Evolutionary conservation across 78 protist species (phyloP).

Genomic region (Blattamonas nauphoetae): DNA sequence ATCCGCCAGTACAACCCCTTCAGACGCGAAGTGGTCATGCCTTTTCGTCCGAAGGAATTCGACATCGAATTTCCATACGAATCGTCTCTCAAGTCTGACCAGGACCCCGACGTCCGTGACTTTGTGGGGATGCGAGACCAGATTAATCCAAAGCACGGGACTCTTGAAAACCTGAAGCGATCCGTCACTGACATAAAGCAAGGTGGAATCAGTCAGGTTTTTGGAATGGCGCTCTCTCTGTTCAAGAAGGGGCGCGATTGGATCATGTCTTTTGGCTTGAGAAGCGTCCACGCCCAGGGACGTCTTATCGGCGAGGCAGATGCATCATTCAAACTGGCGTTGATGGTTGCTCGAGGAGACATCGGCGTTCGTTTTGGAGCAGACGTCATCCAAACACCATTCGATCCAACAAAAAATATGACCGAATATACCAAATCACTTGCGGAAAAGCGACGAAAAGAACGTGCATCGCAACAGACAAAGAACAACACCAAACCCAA

Average conservation of each 20-base stretch:
- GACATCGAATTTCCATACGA: background rate
- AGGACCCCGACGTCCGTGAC: background rate
- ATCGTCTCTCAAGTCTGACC: background rate
- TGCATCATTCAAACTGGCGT: background rate
- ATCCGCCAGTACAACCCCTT: background rate
- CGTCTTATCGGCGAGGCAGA: background rate
- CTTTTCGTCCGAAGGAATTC: background rate
- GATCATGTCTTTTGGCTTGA: background rate
- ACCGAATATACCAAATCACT: no score
- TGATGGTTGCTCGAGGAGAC: background rate
- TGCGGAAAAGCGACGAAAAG: no score
- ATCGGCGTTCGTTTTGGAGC: background rate
- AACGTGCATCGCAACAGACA: no score
- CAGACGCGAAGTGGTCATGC: background rate
- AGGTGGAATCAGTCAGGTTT: no score
- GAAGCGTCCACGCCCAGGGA: background rate
- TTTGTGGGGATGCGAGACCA: no score
- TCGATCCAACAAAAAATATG: no score
- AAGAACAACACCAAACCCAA: no score
- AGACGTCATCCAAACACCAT: background rate
- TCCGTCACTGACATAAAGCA: background rate
- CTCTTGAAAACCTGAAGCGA: no score
- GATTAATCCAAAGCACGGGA: no score
- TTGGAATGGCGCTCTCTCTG: no score
- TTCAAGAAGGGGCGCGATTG: no score